phyloP scores from a whole-genome alignment of 768 basidiomycete species.

The Lentinus brumalis region DNA sequence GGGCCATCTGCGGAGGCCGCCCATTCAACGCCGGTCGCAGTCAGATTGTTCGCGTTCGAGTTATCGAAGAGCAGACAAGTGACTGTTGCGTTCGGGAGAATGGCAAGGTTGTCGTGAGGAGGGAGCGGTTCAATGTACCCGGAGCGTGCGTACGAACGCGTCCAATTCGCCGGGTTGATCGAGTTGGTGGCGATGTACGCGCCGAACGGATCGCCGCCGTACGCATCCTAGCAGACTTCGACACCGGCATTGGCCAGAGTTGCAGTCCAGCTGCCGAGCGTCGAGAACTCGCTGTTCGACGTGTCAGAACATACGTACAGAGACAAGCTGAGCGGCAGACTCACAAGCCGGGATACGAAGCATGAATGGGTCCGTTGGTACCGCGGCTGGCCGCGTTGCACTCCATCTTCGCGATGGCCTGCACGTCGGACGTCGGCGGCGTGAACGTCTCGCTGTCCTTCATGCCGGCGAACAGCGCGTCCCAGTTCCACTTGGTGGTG shows the following conservation, averaged over 20 bases:
- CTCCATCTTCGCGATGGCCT: slow-evolving; percentile 44
- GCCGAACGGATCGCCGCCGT: slow-evolving; percentile 52
- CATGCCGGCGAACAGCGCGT: slow-evolving; percentile 46
- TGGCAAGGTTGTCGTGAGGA: slow-evolving; percentile 61
- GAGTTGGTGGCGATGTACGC: slow-evolving; percentile 56
- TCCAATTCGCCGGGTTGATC: slow-evolving; percentile 66
- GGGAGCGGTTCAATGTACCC: slow-evolving; percentile 68
- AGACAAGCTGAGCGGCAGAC: too few species aligned
- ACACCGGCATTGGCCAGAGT: slow-evolving; percentile 52
- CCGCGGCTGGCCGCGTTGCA: slow-evolving; percentile 52
- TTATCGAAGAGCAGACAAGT: slow-evolving; percentile 49
- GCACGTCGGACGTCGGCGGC: slow-evolving; percentile 45
- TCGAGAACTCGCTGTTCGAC: too few species aligned
- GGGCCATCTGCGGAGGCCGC: slow-evolving; percentile 36
- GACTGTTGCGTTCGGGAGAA: slow-evolving; percentile 62
- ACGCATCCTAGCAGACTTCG: slow-evolving; percentile 40
- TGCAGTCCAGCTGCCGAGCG: slow-evolving; percentile 58
- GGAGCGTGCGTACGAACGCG: slow-evolving; percentile 64
- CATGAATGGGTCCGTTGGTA: slow-evolving; percentile 50
- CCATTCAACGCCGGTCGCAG: slow-evolving; percentile 52
- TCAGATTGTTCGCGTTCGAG: slow-evolving; percentile 35
- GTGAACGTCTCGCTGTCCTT: slow-evolving; percentile 60
- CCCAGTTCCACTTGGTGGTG: slow-evolving; percentile 47
- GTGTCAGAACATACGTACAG: too few species aligned
- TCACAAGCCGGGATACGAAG: slow-evolving; percentile 54